These are phyloP conservation scores for Entomophthora muscae DNA, from an alignment of 371 early-diverging fungal species.

Conservation along the genomic window DNA sequence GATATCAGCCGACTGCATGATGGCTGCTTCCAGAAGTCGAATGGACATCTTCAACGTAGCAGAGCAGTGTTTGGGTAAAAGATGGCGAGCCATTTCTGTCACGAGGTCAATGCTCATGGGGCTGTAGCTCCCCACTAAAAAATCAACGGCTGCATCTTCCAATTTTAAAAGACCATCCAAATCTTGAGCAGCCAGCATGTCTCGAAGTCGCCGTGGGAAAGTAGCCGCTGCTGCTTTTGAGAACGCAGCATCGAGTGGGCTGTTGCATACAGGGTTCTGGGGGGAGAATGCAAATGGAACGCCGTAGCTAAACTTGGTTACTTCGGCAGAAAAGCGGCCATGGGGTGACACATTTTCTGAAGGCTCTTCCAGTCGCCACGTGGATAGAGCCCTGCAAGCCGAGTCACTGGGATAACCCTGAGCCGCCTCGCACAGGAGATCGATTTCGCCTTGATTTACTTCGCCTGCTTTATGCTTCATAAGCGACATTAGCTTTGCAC, in stretches of 20 bases:
- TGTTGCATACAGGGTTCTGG: neutral
- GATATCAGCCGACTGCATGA: neutral
- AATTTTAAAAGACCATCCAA: neutral
- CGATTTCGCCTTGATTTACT: neutral
- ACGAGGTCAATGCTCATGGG: neutral
- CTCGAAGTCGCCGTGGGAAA: neutral
- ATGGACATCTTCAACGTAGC: neutral
- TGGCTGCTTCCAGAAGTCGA: neutral
- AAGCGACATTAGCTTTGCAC: neutral
- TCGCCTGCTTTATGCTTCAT: neutral
- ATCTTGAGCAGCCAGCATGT: neutral
- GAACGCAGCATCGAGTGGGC: neutral
- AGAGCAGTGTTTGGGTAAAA: constrained; percentile 4
- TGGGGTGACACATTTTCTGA: neutral
- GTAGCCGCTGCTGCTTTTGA: neutral
- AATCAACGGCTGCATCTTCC: neutral
- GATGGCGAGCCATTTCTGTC: neutral
- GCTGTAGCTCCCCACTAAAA: neutral
- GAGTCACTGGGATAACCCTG: neutral
- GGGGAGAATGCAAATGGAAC: neutral
- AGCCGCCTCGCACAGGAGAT: neutral
- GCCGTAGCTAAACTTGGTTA: neutral
- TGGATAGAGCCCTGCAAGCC: neutral
- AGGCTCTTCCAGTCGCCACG: neutral
- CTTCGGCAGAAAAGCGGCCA: neutral